phyloP scores from a whole-genome alignment of 2,329 filamentous ascomycete species.

The Aspergillus glaucus region DNA sequence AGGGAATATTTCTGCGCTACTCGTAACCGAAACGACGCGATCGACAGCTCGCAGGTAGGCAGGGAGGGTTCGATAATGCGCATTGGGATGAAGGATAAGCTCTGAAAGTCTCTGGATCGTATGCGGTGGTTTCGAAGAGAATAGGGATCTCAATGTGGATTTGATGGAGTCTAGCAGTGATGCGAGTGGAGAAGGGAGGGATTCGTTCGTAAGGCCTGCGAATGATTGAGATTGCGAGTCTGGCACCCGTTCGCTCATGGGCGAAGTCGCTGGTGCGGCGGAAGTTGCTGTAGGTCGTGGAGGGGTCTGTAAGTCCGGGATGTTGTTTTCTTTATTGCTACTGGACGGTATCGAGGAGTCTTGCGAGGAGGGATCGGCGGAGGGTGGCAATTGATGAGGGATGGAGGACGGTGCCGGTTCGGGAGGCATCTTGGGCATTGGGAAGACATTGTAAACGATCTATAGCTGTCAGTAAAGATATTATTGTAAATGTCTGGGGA shows the following conservation, averaged over 20 bases:
- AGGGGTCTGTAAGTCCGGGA: conserved; percentile 24
- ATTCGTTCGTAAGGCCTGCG: conserved; percentile 40
- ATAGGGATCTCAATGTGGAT: conserved; percentile 57
- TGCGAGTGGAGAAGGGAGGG: conserved; percentile 59
- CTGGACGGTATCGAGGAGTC: conserved; percentile 22
- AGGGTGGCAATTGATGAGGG: conserved; percentile 22
- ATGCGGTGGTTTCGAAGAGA: conserved; percentile 72
- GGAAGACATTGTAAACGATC: conserved; percentile 72
- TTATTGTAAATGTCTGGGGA: not conserved
- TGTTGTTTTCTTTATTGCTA: conserved; percentile 35
- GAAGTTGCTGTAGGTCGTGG: conserved; percentile 34
- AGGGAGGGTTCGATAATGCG: conserved; percentile 74
- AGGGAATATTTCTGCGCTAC: conserved; percentile 71
- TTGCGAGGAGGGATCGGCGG: conserved; percentile 13
- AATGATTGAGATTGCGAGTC: conserved; percentile 38
- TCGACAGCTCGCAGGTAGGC: conserved; percentile 88
- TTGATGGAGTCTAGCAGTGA: conserved; percentile 57
- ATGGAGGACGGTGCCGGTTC: conserved; percentile 25
- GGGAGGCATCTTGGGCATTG: conserved; percentile 56
- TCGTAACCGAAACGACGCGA: conserved; percentile 84
- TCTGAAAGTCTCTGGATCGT: conserved; percentile 90
- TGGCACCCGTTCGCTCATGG: conserved; percentile 36
- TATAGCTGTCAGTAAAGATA: conserved; percentile 30
- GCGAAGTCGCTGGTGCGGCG: conserved; percentile 28
- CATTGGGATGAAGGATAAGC: conserved; percentile 67